phyloP scores from a whole-genome alignment of 2,329 filamentous ascomycete genomes.

The Cadophora gregata region DNA sequence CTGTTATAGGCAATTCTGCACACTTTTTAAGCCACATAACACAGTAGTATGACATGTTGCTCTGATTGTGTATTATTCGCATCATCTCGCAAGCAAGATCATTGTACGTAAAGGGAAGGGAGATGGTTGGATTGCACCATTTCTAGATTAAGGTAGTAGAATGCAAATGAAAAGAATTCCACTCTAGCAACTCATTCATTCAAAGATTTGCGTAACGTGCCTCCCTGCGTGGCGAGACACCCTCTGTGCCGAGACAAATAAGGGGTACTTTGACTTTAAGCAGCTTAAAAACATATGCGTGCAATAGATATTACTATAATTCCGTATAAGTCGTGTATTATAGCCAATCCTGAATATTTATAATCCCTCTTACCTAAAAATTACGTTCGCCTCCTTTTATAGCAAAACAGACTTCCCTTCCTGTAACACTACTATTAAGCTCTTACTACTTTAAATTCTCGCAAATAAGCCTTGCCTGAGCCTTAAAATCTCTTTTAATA shows the following conservation, averaged over 20 bases:
- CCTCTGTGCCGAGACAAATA: slow-evolving; percentile 30
- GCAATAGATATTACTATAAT: too few relatives aligned
- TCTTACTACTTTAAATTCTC: too few relatives aligned
- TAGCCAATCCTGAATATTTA: too few relatives aligned
- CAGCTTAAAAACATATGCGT: too few relatives aligned
- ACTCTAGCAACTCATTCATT: slow-evolving; percentile 2
- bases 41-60: not conserved
- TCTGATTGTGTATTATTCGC: slow-evolving; percentile 9
- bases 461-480: too few relatives aligned
- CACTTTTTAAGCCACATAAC: not conserved
- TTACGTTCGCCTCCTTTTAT: too few relatives aligned
- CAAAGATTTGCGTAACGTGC: not conserved
- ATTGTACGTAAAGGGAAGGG: slow-evolving; percentile 1
- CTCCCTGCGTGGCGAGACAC: too few relatives aligned
- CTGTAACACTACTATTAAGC: too few relatives aligned
- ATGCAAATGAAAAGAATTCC: not conserved
- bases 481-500: too few relatives aligned
- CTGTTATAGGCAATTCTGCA: not conserved
- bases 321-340: too few relatives aligned
- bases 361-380: too few relatives aligned
- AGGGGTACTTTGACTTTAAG: slow-evolving; percentile 29
- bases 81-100: slow-evolving; percentile 3
- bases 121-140: slow-evolving; percentile 1
- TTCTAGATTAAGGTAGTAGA: slow-evolving; percentile 2
- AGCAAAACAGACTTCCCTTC: too few relatives aligned